These are phyloP conservation scores for Mrakia hoshinonis DNA, from an alignment of 768 basidiomycete genomes.

Conservation along the genomic window DNA sequence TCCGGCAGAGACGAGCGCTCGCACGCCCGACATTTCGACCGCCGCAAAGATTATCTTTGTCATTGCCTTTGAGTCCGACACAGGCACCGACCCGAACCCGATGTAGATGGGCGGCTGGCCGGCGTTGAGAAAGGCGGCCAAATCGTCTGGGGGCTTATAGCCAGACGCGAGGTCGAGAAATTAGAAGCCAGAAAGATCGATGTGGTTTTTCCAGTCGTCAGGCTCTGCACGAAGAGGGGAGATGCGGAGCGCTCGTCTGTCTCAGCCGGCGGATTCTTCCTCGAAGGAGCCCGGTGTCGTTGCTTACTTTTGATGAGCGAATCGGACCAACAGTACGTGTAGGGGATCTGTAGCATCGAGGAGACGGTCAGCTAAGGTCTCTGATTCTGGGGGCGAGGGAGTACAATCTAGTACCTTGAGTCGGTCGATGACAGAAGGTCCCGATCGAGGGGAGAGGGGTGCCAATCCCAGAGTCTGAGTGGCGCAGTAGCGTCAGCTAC, in stretches of 20 bases:
- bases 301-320: no score
- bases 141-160: slow-evolving; percentile 48
- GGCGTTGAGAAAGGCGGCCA: slow-evolving; percentile 47
- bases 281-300: no score
- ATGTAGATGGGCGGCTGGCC: slow-evolving; percentile 55
- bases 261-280: no score
- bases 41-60: slow-evolving; percentile 55
- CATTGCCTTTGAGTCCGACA: slow-evolving; percentile 51
- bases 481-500: no score
- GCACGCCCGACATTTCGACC: slow-evolving; percentile 49
- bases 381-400: slow-evolving; percentile 44
- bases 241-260: no score
- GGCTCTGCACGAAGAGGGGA: no score
- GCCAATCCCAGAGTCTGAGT: slow-evolving; percentile 49
- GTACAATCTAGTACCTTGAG: slow-evolving; percentile 52
- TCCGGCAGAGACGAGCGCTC: slow-evolving; percentile 57
- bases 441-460: slow-evolving; percentile 48
- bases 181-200: slow-evolving; percentile 53
- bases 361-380: neutral
- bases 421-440: slow-evolving; percentile 50
- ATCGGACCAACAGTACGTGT: slow-evolving; percentile 58
- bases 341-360: slow-evolving; percentile 43
- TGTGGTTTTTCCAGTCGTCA: slow-evolving; percentile 55
- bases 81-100: slow-evolving; percentile 59
- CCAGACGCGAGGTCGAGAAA: slow-evolving; percentile 49